Conservation (phyloP, 805 yeast genomes). For the Metschnikowia bowlesiae region DNA sequence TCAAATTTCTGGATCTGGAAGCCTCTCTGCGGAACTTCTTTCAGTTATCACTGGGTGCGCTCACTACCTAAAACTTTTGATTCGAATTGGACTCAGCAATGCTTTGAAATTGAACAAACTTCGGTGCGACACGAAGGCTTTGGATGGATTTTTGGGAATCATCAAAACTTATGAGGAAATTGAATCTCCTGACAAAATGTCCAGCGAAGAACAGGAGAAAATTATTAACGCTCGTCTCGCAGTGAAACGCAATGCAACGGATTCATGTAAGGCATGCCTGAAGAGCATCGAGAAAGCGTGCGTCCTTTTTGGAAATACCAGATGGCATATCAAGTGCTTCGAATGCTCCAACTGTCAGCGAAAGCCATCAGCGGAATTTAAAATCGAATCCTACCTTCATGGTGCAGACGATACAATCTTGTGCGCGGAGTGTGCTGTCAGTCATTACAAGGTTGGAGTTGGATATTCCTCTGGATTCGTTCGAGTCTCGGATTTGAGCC, state of each 20-base stretch:
- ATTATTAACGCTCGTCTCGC: constrained; percentile 25
- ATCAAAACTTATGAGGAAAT: constrained; percentile 34
- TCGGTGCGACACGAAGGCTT: constrained; percentile 53
- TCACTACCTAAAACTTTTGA: constrained; percentile 81
- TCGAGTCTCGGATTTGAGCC: constrained; percentile 63
- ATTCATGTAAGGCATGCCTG: constrained; percentile 66
- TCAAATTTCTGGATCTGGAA: constrained; percentile 33
- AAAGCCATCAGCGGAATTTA: constrained; percentile 11
- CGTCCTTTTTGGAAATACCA: constrained; percentile 48
- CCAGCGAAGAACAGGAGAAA: constrained; percentile 8
- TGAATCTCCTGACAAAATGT: constrained; percentile 9
- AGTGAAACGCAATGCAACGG: constrained; percentile 62
- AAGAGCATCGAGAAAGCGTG: constrained; percentile 85
- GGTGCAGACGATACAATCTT: constrained; percentile 30
- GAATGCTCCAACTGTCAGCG: constrained; percentile 57
- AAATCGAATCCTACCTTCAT: constrained; percentile 12
- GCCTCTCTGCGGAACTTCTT: constrained; percentile 61
- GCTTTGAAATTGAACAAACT: constrained; percentile 66
- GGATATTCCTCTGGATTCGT: constrained; percentile 45
- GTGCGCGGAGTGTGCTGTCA: constrained; percentile 63
- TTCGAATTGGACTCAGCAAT: constrained; percentile 72
- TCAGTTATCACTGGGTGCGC: constrained; percentile 88
- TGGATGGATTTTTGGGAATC: constrained; percentile 58
- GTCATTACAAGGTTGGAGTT: constrained; percentile 27
- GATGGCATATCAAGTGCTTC: constrained; percentile 85